phyloP scores from a whole-genome alignment of 2,329 filamentous ascomycete genomes.

The Colletotrichum musicola region DNA sequence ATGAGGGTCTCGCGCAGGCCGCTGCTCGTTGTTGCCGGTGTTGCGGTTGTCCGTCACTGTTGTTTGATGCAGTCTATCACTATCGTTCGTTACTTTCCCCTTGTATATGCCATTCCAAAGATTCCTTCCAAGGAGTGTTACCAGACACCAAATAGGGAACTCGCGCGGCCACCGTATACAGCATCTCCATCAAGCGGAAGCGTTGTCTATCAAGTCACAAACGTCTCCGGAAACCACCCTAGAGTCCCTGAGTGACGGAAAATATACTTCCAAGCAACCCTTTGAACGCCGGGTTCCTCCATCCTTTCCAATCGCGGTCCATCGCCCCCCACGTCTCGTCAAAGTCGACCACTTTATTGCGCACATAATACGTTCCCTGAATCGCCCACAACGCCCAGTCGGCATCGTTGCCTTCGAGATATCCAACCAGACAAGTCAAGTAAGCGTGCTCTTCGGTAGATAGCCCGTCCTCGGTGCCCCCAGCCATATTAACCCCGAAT shows the following conservation, averaged over 20 bases:
- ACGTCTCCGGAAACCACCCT: slow-evolving; percentile 10
- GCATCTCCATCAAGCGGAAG: too few relatives aligned
- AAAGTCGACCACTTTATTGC: slow-evolving; percentile 61
- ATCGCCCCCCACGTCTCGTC: slow-evolving; percentile 67
- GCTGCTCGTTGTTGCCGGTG: too few relatives aligned
- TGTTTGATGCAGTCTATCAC: too few relatives aligned
- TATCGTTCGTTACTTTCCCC: too few relatives aligned
- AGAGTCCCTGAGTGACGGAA: slow-evolving; percentile 52
- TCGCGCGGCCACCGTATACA: too few relatives aligned
- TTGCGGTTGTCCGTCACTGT: too few relatives aligned
- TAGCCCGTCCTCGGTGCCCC: slow-evolving; percentile 56
- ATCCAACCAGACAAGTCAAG: slow-evolving; percentile 64
- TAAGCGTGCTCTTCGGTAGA: slow-evolving; percentile 60
- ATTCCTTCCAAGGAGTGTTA: too few relatives aligned
- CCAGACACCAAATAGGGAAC: too few relatives aligned
- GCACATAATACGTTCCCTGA: slow-evolving; percentile 70
- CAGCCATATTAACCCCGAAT: slow-evolving; percentile 67
- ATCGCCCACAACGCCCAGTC: slow-evolving; percentile 72
- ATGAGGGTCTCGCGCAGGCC: too few relatives aligned
- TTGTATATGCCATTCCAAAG: too few relatives aligned
- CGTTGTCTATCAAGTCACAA: too few relatives aligned
- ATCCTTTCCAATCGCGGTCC: slow-evolving; percentile 55
- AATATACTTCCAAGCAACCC: slow-evolving; percentile 54
- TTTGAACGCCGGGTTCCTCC: slow-evolving; percentile 53
- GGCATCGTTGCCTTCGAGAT: slow-evolving; percentile 67